Evolutionary conservation across 495 filamentous ascomycete genomes (phyloP).

Genomic region (Penicillium canescens): DNA sequence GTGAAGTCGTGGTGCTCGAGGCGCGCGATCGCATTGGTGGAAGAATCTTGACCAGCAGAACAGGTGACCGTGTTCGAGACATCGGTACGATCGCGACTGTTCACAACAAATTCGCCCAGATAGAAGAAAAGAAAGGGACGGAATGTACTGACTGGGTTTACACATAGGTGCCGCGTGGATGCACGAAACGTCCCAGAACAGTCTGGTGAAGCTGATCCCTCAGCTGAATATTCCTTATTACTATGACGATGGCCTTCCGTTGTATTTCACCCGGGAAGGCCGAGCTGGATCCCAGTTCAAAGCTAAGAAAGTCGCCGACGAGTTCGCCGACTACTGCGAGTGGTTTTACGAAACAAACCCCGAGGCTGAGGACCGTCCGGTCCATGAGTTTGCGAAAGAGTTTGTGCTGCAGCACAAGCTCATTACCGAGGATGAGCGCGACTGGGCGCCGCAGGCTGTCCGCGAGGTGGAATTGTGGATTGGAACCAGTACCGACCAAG

Average conservation of each 20-base stretch:
- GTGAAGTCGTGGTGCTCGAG: constrained; percentile 25
- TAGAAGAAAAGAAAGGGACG: background rate
- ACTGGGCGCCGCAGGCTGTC: constrained; percentile 25
- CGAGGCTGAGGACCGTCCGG: constrained; percentile 21
- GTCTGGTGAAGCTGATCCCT: constrained; percentile 24
- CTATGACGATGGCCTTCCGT: constrained; percentile 23
- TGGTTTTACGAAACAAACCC: constrained; percentile 28
- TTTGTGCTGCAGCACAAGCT: constrained; percentile 23
- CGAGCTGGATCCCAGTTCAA: constrained; percentile 27
- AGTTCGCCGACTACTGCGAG: constrained; percentile 26
- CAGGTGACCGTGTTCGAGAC: constrained; percentile 20
- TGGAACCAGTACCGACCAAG: constrained; percentile 18
- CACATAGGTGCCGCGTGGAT: constrained; percentile 25
- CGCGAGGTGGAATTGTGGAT: constrained; percentile 27
- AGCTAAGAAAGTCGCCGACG: constrained; percentile 27
- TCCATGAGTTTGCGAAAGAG: constrained; percentile 21
- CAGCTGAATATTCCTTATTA: constrained; percentile 22
- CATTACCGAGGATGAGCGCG: constrained; percentile 25
- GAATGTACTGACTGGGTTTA: background rate
- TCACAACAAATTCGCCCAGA: background rate
- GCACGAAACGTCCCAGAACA: constrained; percentile 29
- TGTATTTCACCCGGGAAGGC: constrained; percentile 24
- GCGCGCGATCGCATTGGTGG: constrained; percentile 30
- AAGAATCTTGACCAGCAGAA: constrained; percentile 20
- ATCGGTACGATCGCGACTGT: constrained; percentile 14